Percentiles rank a stretch among this genome's conserved stretches.
phyloP scores from a whole-genome alignment of 106 monocot genomes.

The Acorus gramineus region DNA sequence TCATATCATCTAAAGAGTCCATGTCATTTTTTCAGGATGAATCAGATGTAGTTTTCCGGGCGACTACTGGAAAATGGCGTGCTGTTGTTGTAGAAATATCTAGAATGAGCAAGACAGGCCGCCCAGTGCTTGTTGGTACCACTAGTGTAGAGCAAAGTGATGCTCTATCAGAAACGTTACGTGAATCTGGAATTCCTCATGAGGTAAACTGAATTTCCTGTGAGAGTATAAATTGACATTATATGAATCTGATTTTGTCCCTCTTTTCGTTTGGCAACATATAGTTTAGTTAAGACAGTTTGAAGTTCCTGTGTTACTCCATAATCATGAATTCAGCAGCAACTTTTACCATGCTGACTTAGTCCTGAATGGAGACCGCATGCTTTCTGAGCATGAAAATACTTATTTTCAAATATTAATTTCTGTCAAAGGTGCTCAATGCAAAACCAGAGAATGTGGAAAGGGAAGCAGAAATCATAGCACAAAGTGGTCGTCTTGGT shows the following conservation, averaged over 20 bases:
- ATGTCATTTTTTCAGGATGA: slow-evolving; percentile 56
- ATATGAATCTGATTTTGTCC: background rate
- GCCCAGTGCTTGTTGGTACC: slow-evolving; percentile 97
- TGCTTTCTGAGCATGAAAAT: too few relatives aligned
- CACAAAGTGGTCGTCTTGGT: slow-evolving; percentile 92
- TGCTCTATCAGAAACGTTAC: slow-evolving; percentile 63
- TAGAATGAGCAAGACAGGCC: slow-evolving; percentile 87
- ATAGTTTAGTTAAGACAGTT: too few relatives aligned
- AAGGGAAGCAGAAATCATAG: slow-evolving; percentile 95
- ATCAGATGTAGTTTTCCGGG: slow-evolving; percentile 96
- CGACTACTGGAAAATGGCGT: slow-evolving; percentile 85
- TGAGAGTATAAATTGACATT: background rate
- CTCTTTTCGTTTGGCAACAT: background rate
- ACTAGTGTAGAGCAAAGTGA: slow-evolving; percentile 99
- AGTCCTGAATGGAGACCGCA: too few relatives aligned
- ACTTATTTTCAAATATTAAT: background rate
- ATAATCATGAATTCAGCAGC: too few relatives aligned
- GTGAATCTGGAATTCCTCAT: slow-evolving; percentile 80
- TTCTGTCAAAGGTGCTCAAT: slow-evolving; percentile 64
- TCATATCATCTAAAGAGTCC: too few relatives aligned
- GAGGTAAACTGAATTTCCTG: slow-evolving; percentile 38
- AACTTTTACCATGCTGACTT: too few relatives aligned
- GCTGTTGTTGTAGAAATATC: slow-evolving; percentile 94
- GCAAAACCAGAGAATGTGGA: slow-evolving; percentile 99
- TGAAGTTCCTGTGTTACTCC: too few relatives aligned